phyloP scores from a whole-genome alignment of 2,329 filamentous ascomycete species.

The Colletotrichum shisoi region DNA sequence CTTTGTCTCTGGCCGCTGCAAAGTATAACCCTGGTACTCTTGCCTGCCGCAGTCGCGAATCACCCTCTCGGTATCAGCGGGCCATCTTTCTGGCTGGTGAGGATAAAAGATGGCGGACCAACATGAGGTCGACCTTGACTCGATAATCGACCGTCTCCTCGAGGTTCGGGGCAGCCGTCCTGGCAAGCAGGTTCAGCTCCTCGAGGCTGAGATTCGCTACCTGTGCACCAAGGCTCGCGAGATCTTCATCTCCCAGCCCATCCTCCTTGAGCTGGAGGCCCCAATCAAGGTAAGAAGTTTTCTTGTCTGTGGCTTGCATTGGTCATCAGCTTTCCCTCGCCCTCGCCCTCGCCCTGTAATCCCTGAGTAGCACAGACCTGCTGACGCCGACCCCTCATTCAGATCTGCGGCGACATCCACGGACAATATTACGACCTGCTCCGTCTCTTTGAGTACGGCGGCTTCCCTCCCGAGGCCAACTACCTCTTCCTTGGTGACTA shows the following conservation, averaged over 20 bases:
- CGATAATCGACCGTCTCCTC: slow-evolving; percentile 97
- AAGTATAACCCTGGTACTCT: slow-evolving; percentile 23
- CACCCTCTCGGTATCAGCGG: slow-evolving; percentile 47
- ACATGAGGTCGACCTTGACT: slow-evolving; percentile 96
- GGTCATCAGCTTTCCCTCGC: slow-evolving; percentile 32
- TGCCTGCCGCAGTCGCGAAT: slow-evolving; percentile 34
- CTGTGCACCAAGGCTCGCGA: slow-evolving; percentile 98
- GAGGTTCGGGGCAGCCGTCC: slow-evolving; percentile 97
- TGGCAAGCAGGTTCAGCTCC: slow-evolving; percentile 96
- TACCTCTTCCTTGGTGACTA: slow-evolving; percentile 99
- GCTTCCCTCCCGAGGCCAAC: slow-evolving; percentile 97
- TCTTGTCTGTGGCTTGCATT: slow-evolving; percentile 21
- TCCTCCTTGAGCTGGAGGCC: slow-evolving; percentile 94
- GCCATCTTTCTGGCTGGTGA: slow-evolving; percentile 55
- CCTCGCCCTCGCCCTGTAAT: slow-evolving; percentile 11
- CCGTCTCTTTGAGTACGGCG: slow-evolving; percentile 96
- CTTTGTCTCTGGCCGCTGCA: slow-evolving; percentile 37
- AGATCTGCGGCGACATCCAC: slow-evolving; percentile 99
- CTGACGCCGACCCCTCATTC: slow-evolving; percentile 38
- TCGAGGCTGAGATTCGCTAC: slow-evolving; percentile 95
- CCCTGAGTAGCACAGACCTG: slow-evolving; percentile 22
- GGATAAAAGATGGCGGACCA: slow-evolving; percentile 66
- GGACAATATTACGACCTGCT: slow-evolving; percentile 99
- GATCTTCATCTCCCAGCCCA: slow-evolving; percentile 99
- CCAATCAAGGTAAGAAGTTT: slow-evolving; percentile 85